Percentiles rank a stretch among this genome's conserved stretches.
These are phyloP conservation scores for Suillus discolor DNA, from an alignment of 768 basidiomycete genomes.

Conservation along the genomic window DNA sequence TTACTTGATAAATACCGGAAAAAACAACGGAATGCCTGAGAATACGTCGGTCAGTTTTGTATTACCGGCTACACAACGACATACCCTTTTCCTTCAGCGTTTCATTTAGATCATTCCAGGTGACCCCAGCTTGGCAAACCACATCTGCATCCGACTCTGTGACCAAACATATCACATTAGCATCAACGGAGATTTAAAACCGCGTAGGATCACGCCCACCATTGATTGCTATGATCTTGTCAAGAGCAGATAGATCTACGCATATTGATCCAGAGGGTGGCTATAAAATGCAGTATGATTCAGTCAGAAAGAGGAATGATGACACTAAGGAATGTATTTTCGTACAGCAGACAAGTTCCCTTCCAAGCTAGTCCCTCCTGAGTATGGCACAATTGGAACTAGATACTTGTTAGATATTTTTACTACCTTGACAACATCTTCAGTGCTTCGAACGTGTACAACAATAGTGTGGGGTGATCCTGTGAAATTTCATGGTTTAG, in stretches of 20 bases:
- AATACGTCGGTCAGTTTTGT: conserved; percentile 2
- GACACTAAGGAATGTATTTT: not conserved
- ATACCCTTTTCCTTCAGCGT: conserved; percentile 58
- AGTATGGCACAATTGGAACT: conserved; percentile 76
- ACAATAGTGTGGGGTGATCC: conserved; percentile 33
- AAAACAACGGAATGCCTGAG: conserved; percentile 20
- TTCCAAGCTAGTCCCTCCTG: conserved; percentile 83
- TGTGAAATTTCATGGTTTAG: not conserved
- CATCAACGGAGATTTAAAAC: conserved; percentile 11
- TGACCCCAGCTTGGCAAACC: conserved; percentile 68
- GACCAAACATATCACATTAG: not conserved
- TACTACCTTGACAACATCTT: conserved; percentile 78
- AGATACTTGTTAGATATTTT: conserved; percentile 67
- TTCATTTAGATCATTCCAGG: conserved; percentile 77
- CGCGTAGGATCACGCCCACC: conserved; percentile 34
- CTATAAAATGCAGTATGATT: conserved; percentile 3
- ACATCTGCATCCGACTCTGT: conserved; percentile 70
- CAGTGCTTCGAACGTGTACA: conserved; percentile 63
- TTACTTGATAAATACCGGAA: conserved; percentile 12
- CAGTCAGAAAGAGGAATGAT: not conserved
- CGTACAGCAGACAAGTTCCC: conserved; percentile 76
- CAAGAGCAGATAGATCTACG: conserved; percentile 60
- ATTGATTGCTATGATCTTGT: conserved; percentile 57
- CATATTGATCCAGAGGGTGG: conserved; percentile 52
- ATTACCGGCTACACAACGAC: not conserved